Percentiles rank a stretch among this genome's conserved stretches.
phyloP scores from a whole-genome alignment of 148 eudicot genomes.

The Cornus suecica region DNA sequence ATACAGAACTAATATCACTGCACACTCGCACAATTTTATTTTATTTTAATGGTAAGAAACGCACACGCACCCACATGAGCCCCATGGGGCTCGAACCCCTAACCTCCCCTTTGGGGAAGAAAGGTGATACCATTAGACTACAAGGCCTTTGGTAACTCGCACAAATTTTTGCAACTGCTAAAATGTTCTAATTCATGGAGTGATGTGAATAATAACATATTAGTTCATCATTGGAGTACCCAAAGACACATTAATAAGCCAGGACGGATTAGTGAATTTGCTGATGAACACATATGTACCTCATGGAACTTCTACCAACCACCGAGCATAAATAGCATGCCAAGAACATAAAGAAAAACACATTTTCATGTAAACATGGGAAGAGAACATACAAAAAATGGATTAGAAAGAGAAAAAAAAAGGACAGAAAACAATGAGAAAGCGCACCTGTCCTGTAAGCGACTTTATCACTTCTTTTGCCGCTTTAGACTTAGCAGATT shows the following conservation, averaged over 20 bases:
- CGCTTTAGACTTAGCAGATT: slow-evolving; percentile 90
- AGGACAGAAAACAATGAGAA: background rate
- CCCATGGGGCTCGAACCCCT: too few species aligned
- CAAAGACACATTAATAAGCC: background rate
- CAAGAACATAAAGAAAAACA: background rate
- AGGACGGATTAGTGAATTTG: background rate
- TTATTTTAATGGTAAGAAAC: too few species aligned
- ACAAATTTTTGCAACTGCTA: background rate
- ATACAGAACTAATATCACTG: background rate
- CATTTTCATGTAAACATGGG: background rate
- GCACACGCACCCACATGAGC: too few species aligned
- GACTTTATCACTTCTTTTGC: slow-evolving; percentile 93
- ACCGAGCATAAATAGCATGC: background rate
- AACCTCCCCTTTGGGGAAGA: too few species aligned
- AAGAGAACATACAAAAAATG: background rate
- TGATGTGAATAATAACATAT: background rate
- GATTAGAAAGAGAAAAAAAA: background rate
- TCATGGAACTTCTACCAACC: background rate
- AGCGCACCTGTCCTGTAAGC: slow-evolving; percentile 76
- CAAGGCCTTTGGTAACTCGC: too few species aligned
- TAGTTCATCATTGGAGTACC: background rate
- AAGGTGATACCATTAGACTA: too few species aligned
- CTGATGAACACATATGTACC: background rate
- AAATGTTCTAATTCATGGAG: background rate
- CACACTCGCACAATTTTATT: slow-evolving; percentile 2